Percentiles rank a stretch among this genome's conserved stretches.
phyloP scores from a whole-genome alignment of 2,329 filamentous ascomycete genomes.

The Onygena corvina region DNA sequence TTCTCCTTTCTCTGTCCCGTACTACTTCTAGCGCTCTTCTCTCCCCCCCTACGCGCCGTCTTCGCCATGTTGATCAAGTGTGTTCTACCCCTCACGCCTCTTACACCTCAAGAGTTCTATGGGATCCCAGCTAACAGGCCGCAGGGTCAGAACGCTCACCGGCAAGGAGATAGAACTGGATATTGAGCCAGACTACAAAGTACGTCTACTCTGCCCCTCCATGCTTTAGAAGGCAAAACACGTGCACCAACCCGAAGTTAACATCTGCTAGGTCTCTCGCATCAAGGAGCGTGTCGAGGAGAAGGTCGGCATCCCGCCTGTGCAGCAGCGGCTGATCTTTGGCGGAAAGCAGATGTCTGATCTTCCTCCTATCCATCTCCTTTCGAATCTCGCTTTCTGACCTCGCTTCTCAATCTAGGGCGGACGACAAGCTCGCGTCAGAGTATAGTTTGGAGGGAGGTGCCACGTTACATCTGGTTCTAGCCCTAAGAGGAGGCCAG shows the following conservation, averaged over 20 bases:
- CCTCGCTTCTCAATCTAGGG: slow-evolving; percentile 43
- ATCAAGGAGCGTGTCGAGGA: slow-evolving; percentile 99
- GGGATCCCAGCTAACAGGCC: slow-evolving; percentile 3
- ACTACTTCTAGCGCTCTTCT: background rate
- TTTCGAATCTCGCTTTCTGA: background rate
- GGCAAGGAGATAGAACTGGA: slow-evolving; percentile 99
- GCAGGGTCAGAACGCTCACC: slow-evolving; percentile 88
- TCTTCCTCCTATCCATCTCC: background rate
- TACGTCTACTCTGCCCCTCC: slow-evolving; percentile 26
- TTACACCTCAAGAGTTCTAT: slow-evolving; percentile 7
- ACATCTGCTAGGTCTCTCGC: slow-evolving; percentile 58
- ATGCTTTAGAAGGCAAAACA: background rate
- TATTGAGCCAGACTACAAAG: slow-evolving; percentile 89
- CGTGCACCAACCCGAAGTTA: background rate
- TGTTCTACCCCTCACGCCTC: slow-evolving; percentile 15
- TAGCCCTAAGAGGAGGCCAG: slow-evolving; percentile 73
- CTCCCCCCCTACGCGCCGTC: background rate
- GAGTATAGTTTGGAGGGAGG: slow-evolving; percentile 89
- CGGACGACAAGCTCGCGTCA: slow-evolving; percentile 81
- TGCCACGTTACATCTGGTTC: slow-evolving; percentile 85
- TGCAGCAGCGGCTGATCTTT: slow-evolving; percentile 91
- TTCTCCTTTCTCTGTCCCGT: background rate
- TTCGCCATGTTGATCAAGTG: slow-evolving; percentile 43
- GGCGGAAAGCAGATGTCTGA: slow-evolving; percentile 93
- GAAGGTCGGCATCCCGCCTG: slow-evolving; percentile 95